These are phyloP conservation scores for Pontederia paniculata DNA, from an alignment of 176 grass and related monocot genomes.

Conservation along the genomic window DNA sequence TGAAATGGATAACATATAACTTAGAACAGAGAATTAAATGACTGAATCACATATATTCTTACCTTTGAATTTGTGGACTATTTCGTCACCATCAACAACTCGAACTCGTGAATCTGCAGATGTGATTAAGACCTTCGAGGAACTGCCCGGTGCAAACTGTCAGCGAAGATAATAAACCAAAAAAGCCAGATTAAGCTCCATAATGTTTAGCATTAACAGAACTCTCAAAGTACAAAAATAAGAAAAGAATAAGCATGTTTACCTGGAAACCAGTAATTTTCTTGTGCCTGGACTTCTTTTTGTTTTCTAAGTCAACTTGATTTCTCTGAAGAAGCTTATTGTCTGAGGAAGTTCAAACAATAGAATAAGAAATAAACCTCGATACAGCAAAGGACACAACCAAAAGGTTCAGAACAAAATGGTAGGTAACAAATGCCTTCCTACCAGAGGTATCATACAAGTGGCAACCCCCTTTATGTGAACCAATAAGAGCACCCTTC, in stretches of 20 bases:
- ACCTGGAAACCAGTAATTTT: slow-evolving; percentile 99
- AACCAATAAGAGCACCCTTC: slow-evolving; percentile 91
- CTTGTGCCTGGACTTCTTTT: slow-evolving; percentile 82
- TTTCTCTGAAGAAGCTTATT: slow-evolving; percentile 78
- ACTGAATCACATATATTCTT: not conserved
- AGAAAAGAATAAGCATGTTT: not conserved
- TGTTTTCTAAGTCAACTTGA: slow-evolving; percentile 69
- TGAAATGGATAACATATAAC: too few relatives aligned
- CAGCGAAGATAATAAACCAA: slow-evolving; percentile 6
- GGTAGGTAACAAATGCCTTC: slow-evolving; percentile 2
- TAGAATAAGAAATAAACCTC: slow-evolving; percentile 16
- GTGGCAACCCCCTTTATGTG: slow-evolving; percentile 87
- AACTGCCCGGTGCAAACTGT: slow-evolving; percentile 92
- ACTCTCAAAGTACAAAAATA: not conserved
- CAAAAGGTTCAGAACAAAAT: not conserved
- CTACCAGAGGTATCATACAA: slow-evolving; percentile 94
- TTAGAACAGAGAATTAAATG: not conserved
- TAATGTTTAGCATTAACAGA: not conserved
- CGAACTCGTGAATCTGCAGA: slow-evolving; percentile 98
- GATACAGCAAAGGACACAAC: not conserved
- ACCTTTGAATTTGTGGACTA: slow-evolving; percentile 99
- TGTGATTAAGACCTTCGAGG: slow-evolving; percentile 81
- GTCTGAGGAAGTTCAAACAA: slow-evolving; percentile 28
- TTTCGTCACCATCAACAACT: slow-evolving; percentile 72
- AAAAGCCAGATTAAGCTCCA: not conserved